Evolutionary conservation across 2,329 filamentous ascomycete species (phyloP), one percentile per base, ranked within the genome.

Genomic region (Fusarium agapanthi): DNA sequence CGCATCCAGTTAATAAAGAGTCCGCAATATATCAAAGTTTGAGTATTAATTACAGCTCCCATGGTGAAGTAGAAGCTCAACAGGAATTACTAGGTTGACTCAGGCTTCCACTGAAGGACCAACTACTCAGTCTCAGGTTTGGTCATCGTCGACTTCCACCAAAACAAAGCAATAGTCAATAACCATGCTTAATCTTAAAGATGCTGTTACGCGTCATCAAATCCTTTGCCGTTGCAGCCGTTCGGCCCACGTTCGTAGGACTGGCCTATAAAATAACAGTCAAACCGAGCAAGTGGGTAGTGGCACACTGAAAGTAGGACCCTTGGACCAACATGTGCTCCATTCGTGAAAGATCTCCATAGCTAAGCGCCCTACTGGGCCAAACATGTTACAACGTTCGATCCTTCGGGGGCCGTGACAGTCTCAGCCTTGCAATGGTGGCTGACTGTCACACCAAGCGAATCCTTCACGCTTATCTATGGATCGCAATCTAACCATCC

Each of bases 401-500:
- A 54, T 54, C n/a, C 45, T 26, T 30, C 7, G 18, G 14, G 28
- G 28, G 10, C 22, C 16, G 45, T 26, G 20, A 32, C 35, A 40
- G 32, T 20, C 20, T 37, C 54, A 48, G 40, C 30, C 40, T 35
- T 35, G 30, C 4, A 48, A 37, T 37, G 30, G 32, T 50, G 11
- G 28, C 14, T 32, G 40, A 28, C 26, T 32, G 38, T 59, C 30
- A 47, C 51, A 59, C 34, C 18, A 24, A 26, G 22, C 5, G 15
- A 59, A 44, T 40, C 41, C 34, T 47, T 26, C 53, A 45, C n/a
- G 51, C 41, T 26, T 45, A 59, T 62, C 37, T 38, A 32, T 59
- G 40, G 58, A 38, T 62, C 53, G 32, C 40, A 62, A 62, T 62
- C 34, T 47, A 37, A n/a, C 22, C 14, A 26, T 28, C 12, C 24